phyloP scores from a whole-genome alignment of 305 asterid species.

The Solanum hybrid region DNA sequence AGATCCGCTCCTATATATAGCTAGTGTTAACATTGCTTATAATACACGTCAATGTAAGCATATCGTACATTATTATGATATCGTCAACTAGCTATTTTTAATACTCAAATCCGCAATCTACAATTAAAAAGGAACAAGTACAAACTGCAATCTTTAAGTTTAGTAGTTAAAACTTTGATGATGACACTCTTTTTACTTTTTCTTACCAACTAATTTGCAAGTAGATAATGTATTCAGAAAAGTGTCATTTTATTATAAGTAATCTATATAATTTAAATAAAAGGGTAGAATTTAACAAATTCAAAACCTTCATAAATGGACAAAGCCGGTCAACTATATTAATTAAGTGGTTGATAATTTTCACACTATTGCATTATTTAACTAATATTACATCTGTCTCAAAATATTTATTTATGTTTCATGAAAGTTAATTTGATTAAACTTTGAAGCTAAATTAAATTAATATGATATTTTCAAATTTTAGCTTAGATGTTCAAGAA shows the following conservation, averaged over 20 bases:
- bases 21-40: too few relatives aligned
- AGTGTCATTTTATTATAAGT: not conserved
- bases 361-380: not conserved
- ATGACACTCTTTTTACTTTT: not conserved
- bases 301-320: not conserved
- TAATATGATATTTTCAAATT: too few relatives aligned
- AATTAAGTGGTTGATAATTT: not conserved
- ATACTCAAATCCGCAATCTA: too few relatives aligned
- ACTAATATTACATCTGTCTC: not conserved
- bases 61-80: too few relatives aligned
- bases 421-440: too few relatives aligned
- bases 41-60: too few relatives aligned
- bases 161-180: not conserved
- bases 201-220: not conserved
- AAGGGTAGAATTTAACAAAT: not conserved
- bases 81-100: too few relatives aligned
- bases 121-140: not conserved
- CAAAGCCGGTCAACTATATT: not conserved
- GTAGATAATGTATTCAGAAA: not conserved
- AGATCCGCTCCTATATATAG: too few relatives aligned
- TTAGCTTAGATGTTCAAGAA: not conserved
- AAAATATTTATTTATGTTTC: too few relatives aligned
- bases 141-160: too few relatives aligned
- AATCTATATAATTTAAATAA: not conserved
- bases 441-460: not conserved